Conservation (phyloP, 495 filamentous ascomycete species). For the Penicillium robsamsonii region DNA sequence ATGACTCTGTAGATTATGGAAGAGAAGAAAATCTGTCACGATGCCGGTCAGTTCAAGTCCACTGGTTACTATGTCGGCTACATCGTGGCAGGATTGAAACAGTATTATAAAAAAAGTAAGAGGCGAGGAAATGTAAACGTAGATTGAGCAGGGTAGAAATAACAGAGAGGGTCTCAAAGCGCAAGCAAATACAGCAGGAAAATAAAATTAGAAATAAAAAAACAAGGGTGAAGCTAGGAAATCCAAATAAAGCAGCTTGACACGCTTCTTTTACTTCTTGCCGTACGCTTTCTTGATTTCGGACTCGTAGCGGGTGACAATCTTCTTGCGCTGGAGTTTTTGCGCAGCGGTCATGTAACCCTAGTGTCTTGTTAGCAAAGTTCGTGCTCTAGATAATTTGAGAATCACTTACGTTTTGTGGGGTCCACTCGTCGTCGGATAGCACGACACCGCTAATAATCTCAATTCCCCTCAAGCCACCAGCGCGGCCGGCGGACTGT, state of each 20-base stretch:
- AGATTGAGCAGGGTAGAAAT: slow-evolving; percentile 15
- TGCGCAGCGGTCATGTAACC: slow-evolving; percentile 55
- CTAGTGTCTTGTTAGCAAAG: slow-evolving; percentile 30
- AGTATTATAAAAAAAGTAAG: slow-evolving; percentile 20
- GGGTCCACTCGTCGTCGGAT: slow-evolving; percentile 96
- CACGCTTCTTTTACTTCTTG: slow-evolving; percentile 36
- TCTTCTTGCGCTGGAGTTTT: slow-evolving; percentile 57
- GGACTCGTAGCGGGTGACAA: slow-evolving; percentile 43
- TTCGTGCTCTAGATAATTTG: not conserved
- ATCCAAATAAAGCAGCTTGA: slow-evolving; percentile 7
- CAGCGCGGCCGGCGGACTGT: slow-evolving; percentile 68
- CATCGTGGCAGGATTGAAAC: slow-evolving; percentile 16
- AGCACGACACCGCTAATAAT: slow-evolving; percentile 90
- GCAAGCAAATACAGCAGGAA: slow-evolving; percentile 8
- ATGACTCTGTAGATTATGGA: not conserved
- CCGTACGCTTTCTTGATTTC: slow-evolving; percentile 51
- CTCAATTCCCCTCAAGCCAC: slow-evolving; percentile 81
- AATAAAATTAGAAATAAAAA: slow-evolving; percentile 8
- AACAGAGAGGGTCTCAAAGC: slow-evolving; percentile 21
- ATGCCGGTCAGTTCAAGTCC: slow-evolving; percentile 14
- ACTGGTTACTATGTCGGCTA: slow-evolving; percentile 25
- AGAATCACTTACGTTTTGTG: slow-evolving; percentile 76
- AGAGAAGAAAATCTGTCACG: slow-evolving; percentile 4
- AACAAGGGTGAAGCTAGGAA: not conserved
- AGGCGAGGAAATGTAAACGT: slow-evolving; percentile 10